phyloP scores from a whole-genome alignment of 2,329 filamentous ascomycete species.

The Penicillium sp. region DNA sequence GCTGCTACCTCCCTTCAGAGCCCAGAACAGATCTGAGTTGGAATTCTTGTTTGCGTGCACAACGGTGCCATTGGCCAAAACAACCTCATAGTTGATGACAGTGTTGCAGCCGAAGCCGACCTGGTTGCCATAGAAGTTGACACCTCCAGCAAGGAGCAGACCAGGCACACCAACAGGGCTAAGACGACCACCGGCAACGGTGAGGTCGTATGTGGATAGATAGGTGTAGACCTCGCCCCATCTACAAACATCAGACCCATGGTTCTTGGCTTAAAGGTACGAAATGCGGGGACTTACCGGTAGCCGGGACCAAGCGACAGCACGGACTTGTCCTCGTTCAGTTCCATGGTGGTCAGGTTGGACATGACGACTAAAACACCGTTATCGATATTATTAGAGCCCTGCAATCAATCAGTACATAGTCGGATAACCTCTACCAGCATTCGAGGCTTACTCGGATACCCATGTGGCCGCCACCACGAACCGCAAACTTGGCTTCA shows the following conservation, averaged over 20 bases:
- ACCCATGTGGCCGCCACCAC: constrained; percentile 45
- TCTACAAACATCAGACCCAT: constrained; percentile 16
- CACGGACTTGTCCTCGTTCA: constrained; percentile 37
- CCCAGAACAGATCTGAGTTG: constrained; percentile 46
- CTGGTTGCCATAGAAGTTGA: constrained; percentile 40
- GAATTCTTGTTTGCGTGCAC: constrained; percentile 43
- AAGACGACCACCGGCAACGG: constrained; percentile 37
- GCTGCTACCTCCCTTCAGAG: constrained; percentile 52
- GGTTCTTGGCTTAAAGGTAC: not conserved
- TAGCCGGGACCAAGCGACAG: constrained; percentile 39
- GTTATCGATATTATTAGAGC: constrained; percentile 42
- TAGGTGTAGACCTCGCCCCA: constrained; percentile 46
- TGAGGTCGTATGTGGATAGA: constrained; percentile 29
- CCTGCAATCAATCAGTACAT: constrained; percentile 24
- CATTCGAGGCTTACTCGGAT: constrained; percentile 31
- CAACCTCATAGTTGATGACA: constrained; percentile 43
- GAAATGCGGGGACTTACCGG: constrained; percentile 24
- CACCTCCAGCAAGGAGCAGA: constrained; percentile 37
- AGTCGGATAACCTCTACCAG: not conserved
- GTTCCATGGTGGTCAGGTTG: constrained; percentile 35
- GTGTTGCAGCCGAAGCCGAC: constrained; percentile 39
- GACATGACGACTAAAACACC: constrained; percentile 45
- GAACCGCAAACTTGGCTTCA: constrained; percentile 40
- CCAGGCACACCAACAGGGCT: constrained; percentile 40
- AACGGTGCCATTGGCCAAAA: constrained; percentile 47